Evolutionary conservation across 106 monocot genomes (phyloP).

Genomic region (Platanthera zijinensis): DNA sequence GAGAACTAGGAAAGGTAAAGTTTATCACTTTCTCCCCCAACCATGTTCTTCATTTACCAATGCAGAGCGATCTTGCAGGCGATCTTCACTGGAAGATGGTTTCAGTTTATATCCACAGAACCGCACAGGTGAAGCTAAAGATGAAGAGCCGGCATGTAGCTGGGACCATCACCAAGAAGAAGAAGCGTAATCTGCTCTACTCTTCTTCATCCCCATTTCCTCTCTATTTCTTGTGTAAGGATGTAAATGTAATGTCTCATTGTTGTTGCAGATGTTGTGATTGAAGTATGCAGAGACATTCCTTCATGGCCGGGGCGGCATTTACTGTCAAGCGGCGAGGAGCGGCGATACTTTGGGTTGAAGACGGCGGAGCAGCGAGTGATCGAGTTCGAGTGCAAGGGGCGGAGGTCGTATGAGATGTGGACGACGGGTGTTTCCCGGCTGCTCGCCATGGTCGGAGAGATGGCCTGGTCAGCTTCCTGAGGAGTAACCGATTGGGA

Average conservation of each 20-base stretch:
- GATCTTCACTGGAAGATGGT: constrained; percentile 76
- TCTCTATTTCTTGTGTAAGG: not conserved
- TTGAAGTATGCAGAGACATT: constrained; percentile 57
- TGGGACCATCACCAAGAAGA: constrained; percentile 88
- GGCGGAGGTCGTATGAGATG: constrained; percentile 68
- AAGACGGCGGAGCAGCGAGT: constrained; percentile 64
- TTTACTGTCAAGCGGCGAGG: constrained; percentile 64
- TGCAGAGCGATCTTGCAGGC: constrained; percentile 23
- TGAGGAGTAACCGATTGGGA: not conserved
- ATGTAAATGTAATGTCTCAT: not conserved
- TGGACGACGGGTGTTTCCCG: constrained; percentile 77
- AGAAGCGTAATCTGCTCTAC: constrained; percentile 51
- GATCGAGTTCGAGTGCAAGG: constrained; percentile 81
- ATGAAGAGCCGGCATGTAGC: constrained; percentile 90
- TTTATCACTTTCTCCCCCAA: not conserved
- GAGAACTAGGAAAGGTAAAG: constrained; percentile 67
- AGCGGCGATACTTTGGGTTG: constrained; percentile 78
- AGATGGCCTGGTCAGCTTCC: not conserved
- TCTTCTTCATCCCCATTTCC: not conserved
- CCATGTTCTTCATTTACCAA: not conserved
- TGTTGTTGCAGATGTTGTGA: constrained; percentile 36
- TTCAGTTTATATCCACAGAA: constrained; percentile 60
- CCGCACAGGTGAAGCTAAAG: constrained; percentile 31
- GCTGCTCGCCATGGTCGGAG: constrained; percentile 25
- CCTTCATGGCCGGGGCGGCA: constrained; percentile 79